These are phyloP conservation scores for Dioscorea zingiberensis DNA, from an alignment of 106 monocot genomes.

Conservation along the genomic window DNA sequence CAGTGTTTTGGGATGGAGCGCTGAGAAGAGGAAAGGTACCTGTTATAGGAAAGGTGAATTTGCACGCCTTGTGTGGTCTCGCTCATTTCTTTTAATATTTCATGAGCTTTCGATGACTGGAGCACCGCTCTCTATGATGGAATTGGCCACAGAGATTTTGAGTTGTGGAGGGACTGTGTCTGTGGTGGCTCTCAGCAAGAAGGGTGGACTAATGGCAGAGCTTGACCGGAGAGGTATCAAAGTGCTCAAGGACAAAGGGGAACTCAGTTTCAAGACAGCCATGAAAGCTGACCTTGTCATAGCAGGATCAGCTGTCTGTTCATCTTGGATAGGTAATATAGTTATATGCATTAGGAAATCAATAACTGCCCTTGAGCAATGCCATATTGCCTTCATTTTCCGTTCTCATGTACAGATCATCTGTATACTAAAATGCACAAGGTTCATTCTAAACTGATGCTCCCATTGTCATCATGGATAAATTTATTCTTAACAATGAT, in stretches of 20 bases:
- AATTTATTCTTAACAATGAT: no score
- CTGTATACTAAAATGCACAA: no score
- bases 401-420: no score
- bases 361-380: no score
- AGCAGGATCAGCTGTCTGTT: slow-evolving; percentile 91
- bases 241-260: slow-evolving; percentile 55
- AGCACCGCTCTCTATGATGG: slow-evolving; percentile 95
- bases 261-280: slow-evolving; percentile 69
- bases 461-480: no score
- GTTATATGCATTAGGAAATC: slow-evolving; percentile 6
- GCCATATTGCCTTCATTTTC: no score
- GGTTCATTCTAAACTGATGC: no score
- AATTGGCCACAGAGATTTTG: slow-evolving; percentile 76
- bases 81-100: slow-evolving; percentile 71
- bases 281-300: slow-evolving; percentile 73
- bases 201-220: slow-evolving; percentile 77
- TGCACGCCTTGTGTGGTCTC: slow-evolving; percentile 54
- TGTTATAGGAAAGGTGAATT: slow-evolving; percentile 69
- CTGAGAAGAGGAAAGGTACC: slow-evolving; percentile 55
- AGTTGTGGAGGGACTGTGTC: slow-evolving; percentile 79
- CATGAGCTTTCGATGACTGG: slow-evolving; percentile 98
- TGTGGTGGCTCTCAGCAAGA: slow-evolving; percentile 66
- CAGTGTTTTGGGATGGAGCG: slow-evolving; percentile 51
- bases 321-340: slow-evolving; percentile 80
- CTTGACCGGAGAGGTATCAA: slow-evolving; percentile 71